Percentiles rank a stretch among this genome's conserved stretches.
Evolutionary conservation across 116 monocot species (phyloP).

Genomic region (Phalaenopsis hybrid): DNA sequence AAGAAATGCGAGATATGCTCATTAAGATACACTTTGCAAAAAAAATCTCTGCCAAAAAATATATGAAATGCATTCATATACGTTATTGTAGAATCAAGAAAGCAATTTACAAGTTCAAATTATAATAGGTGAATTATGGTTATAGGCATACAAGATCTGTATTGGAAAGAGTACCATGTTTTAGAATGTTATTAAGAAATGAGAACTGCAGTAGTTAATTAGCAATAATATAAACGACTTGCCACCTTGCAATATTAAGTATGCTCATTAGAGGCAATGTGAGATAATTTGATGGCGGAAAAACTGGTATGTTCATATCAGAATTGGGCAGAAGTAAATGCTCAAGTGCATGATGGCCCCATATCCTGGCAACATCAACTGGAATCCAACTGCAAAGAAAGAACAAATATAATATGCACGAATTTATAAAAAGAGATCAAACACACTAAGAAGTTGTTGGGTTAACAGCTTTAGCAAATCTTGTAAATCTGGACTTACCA

Average conservation of each 20-base stretch:
- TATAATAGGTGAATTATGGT: neutral
- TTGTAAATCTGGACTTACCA: too few species aligned
- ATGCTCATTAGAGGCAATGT: constrained; percentile 90
- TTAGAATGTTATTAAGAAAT: neutral
- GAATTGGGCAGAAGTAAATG: constrained; percentile 68
- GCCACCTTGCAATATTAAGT: constrained; percentile 89
- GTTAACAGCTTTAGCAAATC: too few species aligned
- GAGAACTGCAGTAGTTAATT: neutral
- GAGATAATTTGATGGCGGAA: constrained; percentile 68
- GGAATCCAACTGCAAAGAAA: constrained; percentile 81
- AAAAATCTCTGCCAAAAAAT: too few species aligned
- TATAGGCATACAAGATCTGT: neutral
- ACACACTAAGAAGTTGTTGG: neutral
- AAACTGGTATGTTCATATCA: constrained; percentile 39
- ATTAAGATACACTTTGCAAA: too few species aligned
- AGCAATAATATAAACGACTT: constrained; percentile 2
- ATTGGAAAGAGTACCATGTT: neutral
- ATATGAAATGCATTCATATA: too few species aligned
- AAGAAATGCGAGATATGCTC: too few species aligned
- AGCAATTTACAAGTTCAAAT: too few species aligned
- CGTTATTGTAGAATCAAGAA: too few species aligned
- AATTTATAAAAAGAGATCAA: neutral
- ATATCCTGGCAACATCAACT: constrained; percentile 83
- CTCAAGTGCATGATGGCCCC: constrained; percentile 70
- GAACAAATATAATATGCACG: neutral